Evolutionary conservation across 2,329 filamentous ascomycete genomes (phyloP).

Genomic region (Dothidotthia symphoricarpi): DNA sequence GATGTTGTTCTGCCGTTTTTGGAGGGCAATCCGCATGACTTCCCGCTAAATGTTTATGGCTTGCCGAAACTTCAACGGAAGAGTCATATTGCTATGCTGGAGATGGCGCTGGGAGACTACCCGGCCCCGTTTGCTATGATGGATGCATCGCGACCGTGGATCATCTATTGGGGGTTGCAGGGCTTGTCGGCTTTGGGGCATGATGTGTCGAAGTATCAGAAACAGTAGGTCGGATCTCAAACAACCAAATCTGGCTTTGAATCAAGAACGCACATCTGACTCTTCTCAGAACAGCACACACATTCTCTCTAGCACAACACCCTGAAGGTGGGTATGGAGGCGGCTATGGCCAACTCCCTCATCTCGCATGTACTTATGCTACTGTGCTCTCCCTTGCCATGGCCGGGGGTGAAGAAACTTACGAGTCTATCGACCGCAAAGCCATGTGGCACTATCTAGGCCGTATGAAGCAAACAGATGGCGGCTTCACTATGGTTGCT

Average conservation of each 20-base stretch:
- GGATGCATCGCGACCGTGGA: conserved; percentile 89
- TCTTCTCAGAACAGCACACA: conserved; percentile 60
- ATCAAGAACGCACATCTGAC: conserved; percentile 11
- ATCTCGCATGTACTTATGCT: conserved; percentile 87
- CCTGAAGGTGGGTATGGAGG: conserved; percentile 82
- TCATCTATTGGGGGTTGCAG: conserved; percentile 87
- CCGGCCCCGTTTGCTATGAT: conserved; percentile 69
- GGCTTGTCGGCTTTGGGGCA: conserved; percentile 74
- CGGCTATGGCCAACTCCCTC: conserved; percentile 85
- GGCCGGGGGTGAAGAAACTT: conserved; percentile 71
- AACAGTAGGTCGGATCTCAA: conserved; percentile 53
- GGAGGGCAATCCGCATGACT: conserved; percentile 51
- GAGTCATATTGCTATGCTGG: conserved; percentile 61
- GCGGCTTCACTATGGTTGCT: conserved; percentile 83
- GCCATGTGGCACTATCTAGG: conserved; percentile 91
- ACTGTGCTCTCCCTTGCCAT: conserved; percentile 74
- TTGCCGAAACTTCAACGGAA: conserved; percentile 70
- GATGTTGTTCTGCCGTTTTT: conserved; percentile 68
- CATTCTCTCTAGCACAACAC: conserved; percentile 80
- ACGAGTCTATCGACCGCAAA: conserved; percentile 74
- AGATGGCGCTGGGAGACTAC: conserved; percentile 56
- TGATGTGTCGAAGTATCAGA: conserved; percentile 64
- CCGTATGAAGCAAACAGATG: conserved; percentile 77
- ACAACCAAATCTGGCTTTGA: neutral
- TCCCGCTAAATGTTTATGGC: conserved; percentile 66